Evolutionary conservation across 1,139 yeast species (phyloP).

Genomic region (Yamadazyma buinensis): DNA sequence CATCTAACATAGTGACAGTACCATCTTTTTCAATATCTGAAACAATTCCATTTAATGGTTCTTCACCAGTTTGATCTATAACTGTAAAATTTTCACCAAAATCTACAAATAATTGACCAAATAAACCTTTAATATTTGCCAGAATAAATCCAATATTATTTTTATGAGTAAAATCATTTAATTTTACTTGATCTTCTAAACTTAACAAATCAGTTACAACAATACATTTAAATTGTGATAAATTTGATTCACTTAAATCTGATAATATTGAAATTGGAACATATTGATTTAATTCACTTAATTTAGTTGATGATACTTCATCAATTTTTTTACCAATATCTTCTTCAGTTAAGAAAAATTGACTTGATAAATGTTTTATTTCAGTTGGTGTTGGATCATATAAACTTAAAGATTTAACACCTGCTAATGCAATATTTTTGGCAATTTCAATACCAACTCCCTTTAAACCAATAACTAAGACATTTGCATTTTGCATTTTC

Average conservation of each 20-base stretch:
- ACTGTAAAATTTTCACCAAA: slow-evolving; percentile 80
- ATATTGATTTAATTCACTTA: slow-evolving; percentile 82
- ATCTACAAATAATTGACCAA: slow-evolving; percentile 87
- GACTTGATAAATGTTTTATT: slow-evolving; percentile 77
- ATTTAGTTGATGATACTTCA: slow-evolving; percentile 55
- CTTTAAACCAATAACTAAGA: slow-evolving; percentile 78
- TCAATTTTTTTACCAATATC: slow-evolving; percentile 85
- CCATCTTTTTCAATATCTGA: slow-evolving; percentile 89
- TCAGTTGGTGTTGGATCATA: slow-evolving; percentile 75
- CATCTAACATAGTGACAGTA: slow-evolving; percentile 88
- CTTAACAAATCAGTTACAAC: slow-evolving; percentile 71
- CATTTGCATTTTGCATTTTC: slow-evolving; percentile 91
- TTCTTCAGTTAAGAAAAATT: slow-evolving; percentile 68
- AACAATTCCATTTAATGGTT: slow-evolving; percentile 80
- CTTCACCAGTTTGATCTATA: slow-evolving; percentile 88
- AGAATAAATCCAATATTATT: slow-evolving; percentile 75
- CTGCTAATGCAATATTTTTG: slow-evolving; percentile 93
- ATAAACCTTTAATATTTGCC: slow-evolving; percentile 81
- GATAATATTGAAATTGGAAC: slow-evolving; percentile 78
- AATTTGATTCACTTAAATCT: slow-evolving; percentile 45
- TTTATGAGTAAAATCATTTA: slow-evolving; percentile 73
- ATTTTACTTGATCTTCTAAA: slow-evolving; percentile 68
- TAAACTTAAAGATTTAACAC: slow-evolving; percentile 87
- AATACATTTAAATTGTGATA: slow-evolving; percentile 69
- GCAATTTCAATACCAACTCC: slow-evolving; percentile 97